These are phyloP conservation scores for Kodamaea sp. DNA, from an alignment of 1,139 yeast species.

Conservation along the genomic window DNA sequence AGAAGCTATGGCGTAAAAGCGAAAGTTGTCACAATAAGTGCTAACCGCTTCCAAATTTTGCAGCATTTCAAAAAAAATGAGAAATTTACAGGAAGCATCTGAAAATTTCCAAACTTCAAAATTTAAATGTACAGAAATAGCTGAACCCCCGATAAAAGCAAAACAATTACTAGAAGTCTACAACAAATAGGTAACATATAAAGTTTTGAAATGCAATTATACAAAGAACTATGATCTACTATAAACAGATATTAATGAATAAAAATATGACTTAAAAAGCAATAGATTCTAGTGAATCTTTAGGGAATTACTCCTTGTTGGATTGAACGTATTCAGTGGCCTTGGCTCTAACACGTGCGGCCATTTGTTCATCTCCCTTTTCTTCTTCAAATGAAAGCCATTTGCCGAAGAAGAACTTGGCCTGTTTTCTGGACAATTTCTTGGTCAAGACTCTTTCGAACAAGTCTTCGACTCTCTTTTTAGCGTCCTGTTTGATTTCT, in stretches of 20 bases:
- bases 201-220: slow-evolving; percentile 2
- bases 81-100: no score
- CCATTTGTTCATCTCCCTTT: slow-evolving; percentile 65
- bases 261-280: slow-evolving; percentile 1
- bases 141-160: no score
- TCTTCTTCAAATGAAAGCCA: slow-evolving; percentile 84
- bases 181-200: no score
- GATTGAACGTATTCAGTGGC: slow-evolving; percentile 73
- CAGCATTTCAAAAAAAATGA: no score
- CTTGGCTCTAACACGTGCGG: slow-evolving; percentile 85
- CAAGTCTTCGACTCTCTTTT: slow-evolving; percentile 67
- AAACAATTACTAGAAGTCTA: no score
- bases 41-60: no score
- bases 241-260: slow-evolving; percentile 5
- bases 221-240: slow-evolving; percentile 3
- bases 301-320: slow-evolving; percentile 3
- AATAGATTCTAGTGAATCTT: background rate
- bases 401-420: slow-evolving; percentile 90
- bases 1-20: no score
- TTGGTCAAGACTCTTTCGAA: slow-evolving; percentile 76
- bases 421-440: slow-evolving; percentile 85
- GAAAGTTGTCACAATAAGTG: no score
- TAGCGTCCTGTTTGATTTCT: slow-evolving; percentile 66
- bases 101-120: no score
- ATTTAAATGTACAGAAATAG: no score